Evolutionary conservation across 176 grass and related monocot genomes (phyloP), one percentile per base, ranked within the genome.

Genomic region (Tillandsia fasciculata): DNA sequence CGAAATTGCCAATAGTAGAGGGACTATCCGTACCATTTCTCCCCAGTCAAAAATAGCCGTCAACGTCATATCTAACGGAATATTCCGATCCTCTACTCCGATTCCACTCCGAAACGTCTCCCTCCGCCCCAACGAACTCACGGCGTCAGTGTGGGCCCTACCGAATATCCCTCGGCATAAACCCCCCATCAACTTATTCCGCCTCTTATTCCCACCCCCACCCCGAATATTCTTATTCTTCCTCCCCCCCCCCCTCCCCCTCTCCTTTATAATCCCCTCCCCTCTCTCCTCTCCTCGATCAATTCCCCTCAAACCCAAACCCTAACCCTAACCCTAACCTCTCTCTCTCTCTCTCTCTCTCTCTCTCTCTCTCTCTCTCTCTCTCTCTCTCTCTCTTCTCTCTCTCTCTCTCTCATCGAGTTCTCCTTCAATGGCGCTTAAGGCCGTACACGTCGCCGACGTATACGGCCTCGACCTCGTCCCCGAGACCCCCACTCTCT

Each of bases 391-490:
- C 1, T 67, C 65, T 49, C 6, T n/a, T n/a, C 51, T 69, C 50
- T 29, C 1, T 67, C 65, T 48, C 15, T 10, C 4, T 33, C 10
- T 33, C 12, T 28, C 1, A 9, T 50, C 2, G 2, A 2, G 2
- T 49, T 14, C 53, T 13, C 2, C 61, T 50, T 2, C 70, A 73
- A 89, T 92, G 89, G 83, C 89, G 65, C 70, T 92, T 61, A 97
- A 90, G 65, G 94, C 94, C 26, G 87, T 77, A 13, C 84, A 88
- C 76, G 86, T 83, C 79, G 77, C 94, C 74, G 77, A 84, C 65
- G 82, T 97, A 27, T 89, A 84, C 2, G 67, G 24, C 2, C 71
- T 87, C 9, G 86, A 87, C 84, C 83, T 74, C 67, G 69, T 84
- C 15, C 66, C 83, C 1, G 85, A 83, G 33, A 64, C 53, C 53